Evolutionary conservation across 2,329 filamentous ascomycete species (phyloP).

Genomic region (Fusarium goolgardi): DNA sequence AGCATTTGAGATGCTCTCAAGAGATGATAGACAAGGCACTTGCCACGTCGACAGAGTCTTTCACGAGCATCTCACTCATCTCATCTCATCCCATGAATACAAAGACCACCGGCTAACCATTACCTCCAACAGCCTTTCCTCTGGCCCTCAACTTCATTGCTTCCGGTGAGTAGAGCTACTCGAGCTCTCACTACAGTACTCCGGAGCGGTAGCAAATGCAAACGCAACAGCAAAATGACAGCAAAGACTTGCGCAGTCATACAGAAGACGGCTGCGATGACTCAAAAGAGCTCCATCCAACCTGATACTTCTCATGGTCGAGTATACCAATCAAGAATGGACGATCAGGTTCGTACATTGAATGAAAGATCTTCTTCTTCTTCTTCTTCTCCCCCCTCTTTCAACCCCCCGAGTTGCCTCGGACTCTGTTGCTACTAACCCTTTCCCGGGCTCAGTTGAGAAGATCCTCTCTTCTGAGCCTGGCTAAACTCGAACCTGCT

Average conservation of each 20-base stretch:
- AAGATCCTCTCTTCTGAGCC: not conserved
- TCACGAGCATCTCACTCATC: constrained; percentile 9
- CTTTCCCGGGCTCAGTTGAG: constrained; percentile 14
- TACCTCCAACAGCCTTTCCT: constrained; percentile 70
- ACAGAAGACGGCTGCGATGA: constrained; percentile 20
- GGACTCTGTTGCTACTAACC: constrained; percentile 47
- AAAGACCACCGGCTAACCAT: constrained; percentile 47
- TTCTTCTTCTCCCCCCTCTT: constrained; percentile 48
- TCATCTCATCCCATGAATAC: not conserved
- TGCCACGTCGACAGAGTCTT: not conserved
- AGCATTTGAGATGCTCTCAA: constrained; percentile 6
- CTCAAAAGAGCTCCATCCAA: constrained; percentile 5
- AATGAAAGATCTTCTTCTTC: constrained; percentile 54
- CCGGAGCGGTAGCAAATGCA: constrained; percentile 71
- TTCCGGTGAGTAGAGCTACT: constrained; percentile 79
- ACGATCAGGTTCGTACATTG: constrained; percentile 59
- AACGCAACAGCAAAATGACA: constrained; percentile 49
- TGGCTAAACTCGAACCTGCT: constrained; percentile 26
- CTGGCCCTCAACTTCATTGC: constrained; percentile 91
- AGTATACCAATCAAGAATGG: constrained; percentile 42
- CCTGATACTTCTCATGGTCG: constrained; percentile 23
- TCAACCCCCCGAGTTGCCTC: constrained; percentile 40
- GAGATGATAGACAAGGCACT: not conserved
- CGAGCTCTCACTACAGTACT: constrained; percentile 45
- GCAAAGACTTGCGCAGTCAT: constrained; percentile 22